Percentiles rank a stretch among this genome's conserved stretches.
These are phyloP conservation scores for Globisporangium irregulare DNA, from an alignment of 352 stramenopile genomes.

Conservation along the genomic window DNA sequence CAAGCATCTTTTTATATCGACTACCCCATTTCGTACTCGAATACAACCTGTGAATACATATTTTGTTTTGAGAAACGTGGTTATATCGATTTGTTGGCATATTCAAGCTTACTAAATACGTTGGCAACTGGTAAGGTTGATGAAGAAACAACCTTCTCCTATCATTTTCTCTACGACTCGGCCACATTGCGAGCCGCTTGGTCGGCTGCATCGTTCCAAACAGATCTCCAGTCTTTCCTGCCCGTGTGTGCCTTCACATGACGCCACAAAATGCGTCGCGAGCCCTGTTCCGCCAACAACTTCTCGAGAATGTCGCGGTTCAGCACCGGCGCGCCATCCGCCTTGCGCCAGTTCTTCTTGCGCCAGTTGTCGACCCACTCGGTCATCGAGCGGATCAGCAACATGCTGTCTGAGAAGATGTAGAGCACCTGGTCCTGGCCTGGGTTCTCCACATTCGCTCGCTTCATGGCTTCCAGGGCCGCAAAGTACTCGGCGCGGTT, in stretches of 20 bases:
- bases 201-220: neutral
- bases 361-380: slow-evolving; percentile 65
- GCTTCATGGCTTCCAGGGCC: slow-evolving; percentile 49
- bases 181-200: neutral
- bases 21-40: neutral
- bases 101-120: neutral
- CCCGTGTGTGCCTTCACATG: slow-evolving; percentile 64
- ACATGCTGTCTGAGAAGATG: slow-evolving; percentile 79
- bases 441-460: slow-evolving; percentile 55
- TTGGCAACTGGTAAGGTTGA: neutral
- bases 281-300: slow-evolving; percentile 39
- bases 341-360: slow-evolving; percentile 63
- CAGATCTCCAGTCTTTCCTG: slow-evolving; percentile 19
- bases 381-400: slow-evolving; percentile 80
- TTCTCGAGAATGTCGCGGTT: slow-evolving; percentile 71
- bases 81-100: neutral
- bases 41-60: neutral
- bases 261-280: slow-evolving; percentile 51
- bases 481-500: slow-evolving; percentile 32
- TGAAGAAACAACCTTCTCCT: neutral
- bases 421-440: slow-evolving; percentile 32
- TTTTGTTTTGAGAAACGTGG: neutral
- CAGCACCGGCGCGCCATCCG: slow-evolving; percentile 43
- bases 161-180: neutral
- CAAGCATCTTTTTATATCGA: too few species aligned